Evolutionary conservation across 495 filamentous ascomycete genomes (phyloP), one percentile per base, ranked within the genome.

Genomic region (Xylaria palmicola): DNA sequence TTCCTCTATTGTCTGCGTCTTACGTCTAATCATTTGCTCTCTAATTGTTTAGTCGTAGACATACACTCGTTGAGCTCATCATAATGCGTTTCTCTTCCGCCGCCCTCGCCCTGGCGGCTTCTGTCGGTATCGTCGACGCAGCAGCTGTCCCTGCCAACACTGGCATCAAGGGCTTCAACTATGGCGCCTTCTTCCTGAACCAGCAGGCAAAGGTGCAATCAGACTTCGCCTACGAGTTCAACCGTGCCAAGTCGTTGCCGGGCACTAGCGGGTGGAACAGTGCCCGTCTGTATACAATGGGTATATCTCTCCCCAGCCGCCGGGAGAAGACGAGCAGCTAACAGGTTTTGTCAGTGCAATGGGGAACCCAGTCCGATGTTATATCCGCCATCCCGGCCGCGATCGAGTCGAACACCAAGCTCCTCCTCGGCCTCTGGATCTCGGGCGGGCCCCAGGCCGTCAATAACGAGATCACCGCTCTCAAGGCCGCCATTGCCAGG

Each of bases 361-460:
- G 79, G 71, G 64, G 82, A 62, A 85, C 88, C 27, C 77, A 83
- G 57, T 85, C 83, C 72, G 72, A 73, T 49, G 76, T 79, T 41
- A 79, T 87, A 59, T 69, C 73, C 43, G 84, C 84, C 63, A 90
- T 93, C 63, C 88, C 87, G 41, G 88, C 84, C 27, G 90, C 90
- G 60, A 88, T 92, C 68, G 77, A 78, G 39, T 79, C 84, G 47
- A 73, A 87, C 56, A 89, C 86, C 0, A 76, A 78, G n/a, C 78
- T 92, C 3, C 80, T 92, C 3, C 81, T 92, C 10, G 88, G 88
- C 65, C 75, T 92, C 55, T 92, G 88, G 88, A 80, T 82, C 22
- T 90, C 88, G 4, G 85, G 82, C 22, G 82, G 84, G 50, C 73
- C 83, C 58, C 72, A 62, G 22, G 73, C 71, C 40, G 78, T 92